Conservation (phyloP, 176 grass and related monocot species). For the Elaeis guineensis region DNA sequence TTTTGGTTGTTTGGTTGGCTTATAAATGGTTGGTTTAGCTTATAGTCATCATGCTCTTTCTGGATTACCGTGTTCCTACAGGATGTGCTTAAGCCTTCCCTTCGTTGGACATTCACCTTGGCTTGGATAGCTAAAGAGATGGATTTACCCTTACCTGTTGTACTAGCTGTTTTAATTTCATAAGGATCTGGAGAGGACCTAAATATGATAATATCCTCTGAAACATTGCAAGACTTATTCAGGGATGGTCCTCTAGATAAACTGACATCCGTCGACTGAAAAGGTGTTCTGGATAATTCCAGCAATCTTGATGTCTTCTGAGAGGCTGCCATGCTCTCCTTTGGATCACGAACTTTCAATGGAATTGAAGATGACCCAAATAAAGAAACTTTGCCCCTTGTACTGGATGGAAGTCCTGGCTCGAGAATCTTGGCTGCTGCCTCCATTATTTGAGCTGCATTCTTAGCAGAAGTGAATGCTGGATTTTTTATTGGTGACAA, state of each 20-base stretch:
- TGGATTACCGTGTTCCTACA: slow-evolving; percentile 35
- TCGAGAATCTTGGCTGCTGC: slow-evolving; percentile 75
- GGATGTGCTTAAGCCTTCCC: slow-evolving; percentile 47
- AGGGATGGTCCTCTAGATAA: slow-evolving; percentile 35
- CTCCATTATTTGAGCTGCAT: slow-evolving; percentile 78
- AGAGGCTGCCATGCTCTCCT: slow-evolving; percentile 24
- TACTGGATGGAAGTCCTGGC: slow-evolving; percentile 47
- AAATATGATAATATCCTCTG: slow-evolving; percentile 70
- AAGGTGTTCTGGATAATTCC: slow-evolving; percentile 34
- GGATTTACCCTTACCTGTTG: slow-evolving; percentile 60
- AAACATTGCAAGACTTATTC: slow-evolving; percentile 38
- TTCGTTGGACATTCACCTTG: slow-evolving; percentile 82
- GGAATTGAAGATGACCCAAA: slow-evolving; percentile 43
- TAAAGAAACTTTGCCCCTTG: slow-evolving; percentile 54
- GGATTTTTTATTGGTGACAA: slow-evolving; percentile 73
- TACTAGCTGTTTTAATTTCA: slow-evolving; percentile 32
- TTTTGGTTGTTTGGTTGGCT: slow-evolving; percentile 44
- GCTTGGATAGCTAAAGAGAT: slow-evolving; percentile 67
- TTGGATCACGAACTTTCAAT: slow-evolving; percentile 36
- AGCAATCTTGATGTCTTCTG: slow-evolving; percentile 30
- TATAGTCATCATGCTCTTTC: slow-evolving; percentile 53
- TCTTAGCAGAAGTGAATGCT: slow-evolving; percentile 58
- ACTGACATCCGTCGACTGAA: slow-evolving; percentile 29
- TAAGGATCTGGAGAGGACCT: slow-evolving; percentile 50
- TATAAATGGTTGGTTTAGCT: slow-evolving; percentile 45